Evolutionary conservation across 2,329 filamentous ascomycete genomes (phyloP).

Genomic region (Thelonectria blattea): DNA sequence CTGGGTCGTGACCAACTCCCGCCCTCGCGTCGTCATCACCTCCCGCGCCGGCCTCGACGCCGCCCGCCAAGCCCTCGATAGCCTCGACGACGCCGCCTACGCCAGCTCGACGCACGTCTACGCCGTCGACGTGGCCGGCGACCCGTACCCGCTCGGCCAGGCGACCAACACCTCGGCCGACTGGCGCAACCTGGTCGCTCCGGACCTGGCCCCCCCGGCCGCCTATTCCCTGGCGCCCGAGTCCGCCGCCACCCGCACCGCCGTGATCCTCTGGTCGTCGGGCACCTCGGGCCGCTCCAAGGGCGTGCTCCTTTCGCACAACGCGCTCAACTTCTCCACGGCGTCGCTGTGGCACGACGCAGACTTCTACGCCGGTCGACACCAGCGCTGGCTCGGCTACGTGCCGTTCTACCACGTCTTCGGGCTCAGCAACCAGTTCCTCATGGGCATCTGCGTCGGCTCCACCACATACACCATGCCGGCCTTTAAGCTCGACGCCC

Average conservation of each 20-base stretch:
- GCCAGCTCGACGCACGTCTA: constrained; percentile 63
- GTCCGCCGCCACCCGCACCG: constrained; percentile 60
- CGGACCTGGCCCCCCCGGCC: constrained; percentile 53
- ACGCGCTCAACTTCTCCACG: constrained; percentile 67
- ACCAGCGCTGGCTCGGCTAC: constrained; percentile 62
- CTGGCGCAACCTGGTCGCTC: constrained; percentile 68
- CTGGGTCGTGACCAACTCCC: constrained; percentile 50
- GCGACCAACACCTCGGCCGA: constrained; percentile 43
- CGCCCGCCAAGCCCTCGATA: constrained; percentile 43
- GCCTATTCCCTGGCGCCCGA: constrained; percentile 44
- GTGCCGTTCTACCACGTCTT: constrained; percentile 75
- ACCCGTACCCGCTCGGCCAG: constrained; percentile 41
- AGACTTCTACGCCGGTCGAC: constrained; percentile 46
- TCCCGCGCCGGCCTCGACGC: constrained; percentile 39
- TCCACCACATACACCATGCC: constrained; percentile 72
- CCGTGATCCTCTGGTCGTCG: constrained; percentile 54
- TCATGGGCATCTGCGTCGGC: constrained; percentile 58
- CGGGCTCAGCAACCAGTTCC: constrained; percentile 62
- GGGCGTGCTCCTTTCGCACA: constrained; percentile 74
- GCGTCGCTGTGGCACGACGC: constrained; percentile 56
- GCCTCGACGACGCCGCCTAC: constrained; percentile 42
- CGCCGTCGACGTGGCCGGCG: constrained; percentile 51
- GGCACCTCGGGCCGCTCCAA: constrained; percentile 78
- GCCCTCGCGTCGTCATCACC: constrained; percentile 47
- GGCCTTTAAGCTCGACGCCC: constrained; percentile 69